These are phyloP conservation scores for Canna indica DNA, from an alignment of 176 grass and related monocot genomes.

Conservation along the genomic window DNA sequence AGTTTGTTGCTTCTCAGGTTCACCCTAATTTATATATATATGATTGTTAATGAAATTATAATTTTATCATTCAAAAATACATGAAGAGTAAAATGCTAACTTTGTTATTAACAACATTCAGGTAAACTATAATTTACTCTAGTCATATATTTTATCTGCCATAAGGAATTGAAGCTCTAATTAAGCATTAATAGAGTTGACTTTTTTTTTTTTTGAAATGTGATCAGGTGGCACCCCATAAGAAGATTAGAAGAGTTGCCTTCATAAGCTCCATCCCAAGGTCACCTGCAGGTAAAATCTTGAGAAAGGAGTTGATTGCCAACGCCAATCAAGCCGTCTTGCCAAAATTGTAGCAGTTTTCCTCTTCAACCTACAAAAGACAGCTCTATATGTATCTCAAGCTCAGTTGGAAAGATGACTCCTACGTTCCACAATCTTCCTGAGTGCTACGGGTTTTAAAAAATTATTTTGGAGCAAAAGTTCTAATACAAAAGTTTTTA, in stretches of 20 bases:
- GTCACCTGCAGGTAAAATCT: slow-evolving; percentile 23
- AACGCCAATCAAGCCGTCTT: slow-evolving; percentile 15
- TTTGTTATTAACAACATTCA: not conserved
- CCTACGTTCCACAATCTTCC: too few species aligned
- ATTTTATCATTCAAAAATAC: too few species aligned
- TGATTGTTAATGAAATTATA: too few species aligned
- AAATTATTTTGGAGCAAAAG: too few species aligned
- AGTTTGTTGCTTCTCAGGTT: slow-evolving; percentile 11
- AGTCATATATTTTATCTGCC: not conserved
- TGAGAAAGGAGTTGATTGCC: slow-evolving; percentile 23
- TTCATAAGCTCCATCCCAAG: slow-evolving; percentile 23
- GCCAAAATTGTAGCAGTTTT: slow-evolving; percentile 39
- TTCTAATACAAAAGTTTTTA: too few species aligned
- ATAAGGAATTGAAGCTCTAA: not conserved
- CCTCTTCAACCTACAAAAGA: not conserved
- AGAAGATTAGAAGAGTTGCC: slow-evolving; percentile 26
- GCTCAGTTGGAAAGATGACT: too few species aligned
- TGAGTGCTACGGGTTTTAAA: too few species aligned
- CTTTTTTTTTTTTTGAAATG: not conserved
- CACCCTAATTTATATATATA: too few species aligned
- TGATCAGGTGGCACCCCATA: slow-evolving; percentile 23
- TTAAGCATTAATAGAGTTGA: not conserved
- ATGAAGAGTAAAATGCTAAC: not conserved
- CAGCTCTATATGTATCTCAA: too few species aligned
- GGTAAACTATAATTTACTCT: too few species aligned